Evolutionary conservation across 129 eudicot species (phyloP), one percentile per base, ranked within the genome.

Genomic region (Saussurea involucrata): DNA sequence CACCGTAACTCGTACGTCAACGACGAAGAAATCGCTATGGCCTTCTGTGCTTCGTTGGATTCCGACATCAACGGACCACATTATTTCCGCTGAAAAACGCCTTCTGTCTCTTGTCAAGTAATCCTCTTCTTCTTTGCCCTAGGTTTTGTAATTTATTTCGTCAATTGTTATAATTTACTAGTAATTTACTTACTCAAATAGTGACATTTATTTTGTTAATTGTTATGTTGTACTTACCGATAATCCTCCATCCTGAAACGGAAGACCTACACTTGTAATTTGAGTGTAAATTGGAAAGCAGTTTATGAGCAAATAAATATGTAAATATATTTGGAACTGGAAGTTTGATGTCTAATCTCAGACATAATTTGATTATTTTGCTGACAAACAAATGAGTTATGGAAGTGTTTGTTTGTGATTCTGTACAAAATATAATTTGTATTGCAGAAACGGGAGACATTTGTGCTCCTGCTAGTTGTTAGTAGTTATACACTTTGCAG

Each of bases 61-160:
- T 37, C 98, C 98, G 42, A 91, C 96, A 25, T 94, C 98, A 27
- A 83, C 88, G 81, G 97, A 94, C 27, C 98, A 89, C 78, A 91
- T 91, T 87, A 84, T 91, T 69, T 88, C 87, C 66, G 90, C 98
- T 15, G 98, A 94, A 72, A 94, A 94, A 67, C 98, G 98, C 69
- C 97, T 94, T 32, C 89, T 94, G 60, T 91, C 98, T 71, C 78
- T 94, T 34, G 88, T 91, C 87, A 94, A 80, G 98, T 94, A 89
- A 63, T 42, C 46, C 49, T 21, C 8, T 63, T 58, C 40, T 44
- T 22, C 74, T 73, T 21, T 12, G 15, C 4, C 12, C 13, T 76
- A 20, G 8, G 20, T 18, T 76, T 10, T 27, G 28, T 42, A 25
- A 66, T 6, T 64, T 17, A 18, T 42, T 3, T 76, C 6, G 11